Evolutionary conservation across 2,329 filamentous ascomycete species (phyloP), one percentile per base, ranked within the genome.

Genomic region (Colletotrichum sp.): DNA sequence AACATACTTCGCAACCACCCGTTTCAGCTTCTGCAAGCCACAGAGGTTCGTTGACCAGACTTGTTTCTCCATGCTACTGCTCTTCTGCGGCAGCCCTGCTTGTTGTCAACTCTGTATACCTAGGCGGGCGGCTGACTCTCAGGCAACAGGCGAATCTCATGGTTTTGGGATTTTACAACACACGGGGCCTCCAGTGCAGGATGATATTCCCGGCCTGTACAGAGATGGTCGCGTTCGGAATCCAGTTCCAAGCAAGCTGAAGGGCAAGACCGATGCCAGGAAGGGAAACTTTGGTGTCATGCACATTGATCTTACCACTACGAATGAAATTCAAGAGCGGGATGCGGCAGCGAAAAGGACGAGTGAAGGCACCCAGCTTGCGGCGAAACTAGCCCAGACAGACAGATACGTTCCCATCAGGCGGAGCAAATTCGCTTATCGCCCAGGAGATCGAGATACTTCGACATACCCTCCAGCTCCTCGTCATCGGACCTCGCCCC

Each of bases 201-300:
- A 82, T 69, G 72, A 77, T 28, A 68, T 78, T 16, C 77, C 64
- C n/a, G 79, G 79, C 18, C 76, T 79, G 13, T 79, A 80, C n/a
- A 82, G 81, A 34, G 89, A 91, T 81, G 88, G 88, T 59, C 86
- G 89, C 28, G 86, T 90, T 16, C 84, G 89, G 72, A 92, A 92
- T 76, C 90, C 91, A 2, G 88, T 93, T 3, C 91, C 92, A 6
- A 91, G 88, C 82, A 93, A 92, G 81, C 85, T 93, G 70, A 91
- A 92, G 80, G 90, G 90, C 76, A 90, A 89, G 78, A 89, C 89
- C 24, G 88, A 90, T 77, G 85, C 86, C 30, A 89, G 88, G 79
- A 90, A 90, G 76, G 91, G 91, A 32, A 92, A 92, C 78, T 93
- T 93, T 81, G 86, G 88, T 62, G 90, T 93, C 55, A 92, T 93